Conservation (phyloP, 345 rosid genomes). For the Kandelia obovata region DNA sequence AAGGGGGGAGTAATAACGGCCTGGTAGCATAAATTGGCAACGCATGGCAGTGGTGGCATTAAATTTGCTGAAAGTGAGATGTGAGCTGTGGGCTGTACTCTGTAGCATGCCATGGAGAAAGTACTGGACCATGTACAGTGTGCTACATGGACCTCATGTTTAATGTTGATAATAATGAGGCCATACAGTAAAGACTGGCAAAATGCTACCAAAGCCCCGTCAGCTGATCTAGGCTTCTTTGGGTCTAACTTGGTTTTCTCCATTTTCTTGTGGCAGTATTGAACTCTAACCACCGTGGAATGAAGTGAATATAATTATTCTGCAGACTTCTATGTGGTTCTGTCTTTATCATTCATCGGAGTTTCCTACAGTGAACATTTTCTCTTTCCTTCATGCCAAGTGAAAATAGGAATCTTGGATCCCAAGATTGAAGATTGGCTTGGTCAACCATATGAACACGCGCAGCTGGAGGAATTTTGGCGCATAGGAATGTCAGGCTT, state of each 20-base stretch:
- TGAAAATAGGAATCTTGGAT: too few relatives aligned
- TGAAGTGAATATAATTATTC: too few relatives aligned
- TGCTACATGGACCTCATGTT: constrained; percentile 9
- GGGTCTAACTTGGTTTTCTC: not conserved
- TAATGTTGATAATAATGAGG: constrained; percentile 5
- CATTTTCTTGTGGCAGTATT: not conserved
- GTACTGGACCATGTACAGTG: not conserved
- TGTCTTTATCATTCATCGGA: not conserved
- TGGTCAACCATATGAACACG: too few relatives aligned
- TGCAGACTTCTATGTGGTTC: not conserved
- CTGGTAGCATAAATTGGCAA: not conserved
- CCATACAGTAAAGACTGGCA: not conserved
- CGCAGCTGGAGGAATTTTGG: too few relatives aligned
- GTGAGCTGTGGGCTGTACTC: constrained; percentile 5
- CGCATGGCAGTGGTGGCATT: constrained; percentile 15
- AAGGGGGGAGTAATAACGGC: not conserved
- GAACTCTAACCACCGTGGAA: not conserved
- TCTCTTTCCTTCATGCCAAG: too few relatives aligned
- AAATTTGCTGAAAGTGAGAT: constrained; percentile 12
- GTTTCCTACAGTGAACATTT: too few relatives aligned
- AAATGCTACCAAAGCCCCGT: too few relatives aligned
- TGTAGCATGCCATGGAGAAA: not conserved
- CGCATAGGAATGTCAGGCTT: too few relatives aligned
- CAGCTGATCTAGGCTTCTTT: not conserved
- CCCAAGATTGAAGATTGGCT: too few relatives aligned